Evolutionary conservation across 495 filamentous ascomycete genomes (phyloP).

Genomic region (Lasiosphaeriaceae sp.): DNA sequence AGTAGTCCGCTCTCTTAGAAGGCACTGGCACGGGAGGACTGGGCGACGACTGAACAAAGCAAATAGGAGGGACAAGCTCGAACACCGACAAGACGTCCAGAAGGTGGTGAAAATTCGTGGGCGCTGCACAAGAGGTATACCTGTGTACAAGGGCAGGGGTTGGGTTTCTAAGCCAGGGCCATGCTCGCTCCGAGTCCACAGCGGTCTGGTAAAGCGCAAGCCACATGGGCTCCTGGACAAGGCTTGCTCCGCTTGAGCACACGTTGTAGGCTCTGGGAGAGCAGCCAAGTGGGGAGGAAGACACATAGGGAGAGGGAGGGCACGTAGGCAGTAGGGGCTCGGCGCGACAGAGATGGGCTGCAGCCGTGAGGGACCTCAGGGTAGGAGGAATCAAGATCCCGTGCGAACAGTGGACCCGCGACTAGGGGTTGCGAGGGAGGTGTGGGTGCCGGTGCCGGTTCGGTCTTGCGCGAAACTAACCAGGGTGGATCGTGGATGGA

Average conservation of each 20-base stretch:
- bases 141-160: neutral
- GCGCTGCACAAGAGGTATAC: neutral
- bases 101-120: neutral
- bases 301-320: neutral
- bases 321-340: neutral
- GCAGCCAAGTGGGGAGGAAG: neutral
- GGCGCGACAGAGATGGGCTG: neutral
- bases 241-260: neutral
- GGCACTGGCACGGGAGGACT: neutral
- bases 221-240: neutral
- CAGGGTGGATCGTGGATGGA: neutral
- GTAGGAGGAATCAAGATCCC: neutral
- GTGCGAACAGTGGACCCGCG: slow-evolving; percentile 4
- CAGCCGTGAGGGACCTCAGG: neutral
- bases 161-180: neutral
- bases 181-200: neutral
- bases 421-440: slow-evolving; percentile 1
- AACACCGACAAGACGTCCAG: neutral
- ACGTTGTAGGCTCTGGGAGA: neutral
- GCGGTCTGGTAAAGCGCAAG: neutral
- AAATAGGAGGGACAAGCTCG: neutral
- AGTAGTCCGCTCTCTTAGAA: neutral
- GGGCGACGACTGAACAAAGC: neutral
- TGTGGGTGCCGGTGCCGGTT: slow-evolving; percentile 18
- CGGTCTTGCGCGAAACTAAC: neutral